Evolutionary conservation across 2,329 filamentous ascomycete genomes (phyloP).

Genomic region (Pyricularia grisea): DNA sequence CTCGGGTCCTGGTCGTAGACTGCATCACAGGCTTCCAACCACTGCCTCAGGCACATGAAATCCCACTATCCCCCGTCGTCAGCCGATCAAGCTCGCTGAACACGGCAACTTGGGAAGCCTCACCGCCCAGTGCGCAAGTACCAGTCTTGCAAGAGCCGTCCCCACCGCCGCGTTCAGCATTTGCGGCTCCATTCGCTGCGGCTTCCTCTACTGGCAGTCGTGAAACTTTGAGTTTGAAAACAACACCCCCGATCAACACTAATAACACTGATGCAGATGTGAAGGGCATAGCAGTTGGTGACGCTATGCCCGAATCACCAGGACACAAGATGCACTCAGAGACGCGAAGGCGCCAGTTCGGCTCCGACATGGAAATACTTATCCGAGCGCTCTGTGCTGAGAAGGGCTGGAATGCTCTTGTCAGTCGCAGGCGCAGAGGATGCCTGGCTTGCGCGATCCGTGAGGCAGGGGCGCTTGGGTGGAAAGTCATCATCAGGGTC

Average conservation of each 20-base stretch:
- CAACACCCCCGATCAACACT: slow-evolving; percentile 17
- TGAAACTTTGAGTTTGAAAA: slow-evolving; percentile 13
- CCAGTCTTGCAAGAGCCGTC: neutral
- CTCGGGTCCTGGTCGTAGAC: slow-evolving; percentile 49
- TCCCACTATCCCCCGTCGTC: slow-evolving; percentile 38
- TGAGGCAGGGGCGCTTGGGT: slow-evolving; percentile 61
- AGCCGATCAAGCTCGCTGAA: slow-evolving; percentile 20
- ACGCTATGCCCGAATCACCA: neutral
- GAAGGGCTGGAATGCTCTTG: slow-evolving; percentile 63
- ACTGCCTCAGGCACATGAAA: slow-evolving; percentile 31
- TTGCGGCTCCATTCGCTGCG: neutral
- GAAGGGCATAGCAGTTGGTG: neutral
- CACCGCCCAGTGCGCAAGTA: slow-evolving; percentile 11
- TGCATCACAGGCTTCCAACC: slow-evolving; percentile 47
- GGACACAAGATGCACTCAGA: slow-evolving; percentile 46
- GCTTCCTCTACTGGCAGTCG: neutral
- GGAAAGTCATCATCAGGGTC: slow-evolving; percentile 57
- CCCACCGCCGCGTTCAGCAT: neutral
- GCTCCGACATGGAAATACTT: slow-evolving; percentile 60
- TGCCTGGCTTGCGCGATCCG: slow-evolving; percentile 67
- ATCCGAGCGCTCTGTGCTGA: slow-evolving; percentile 66
- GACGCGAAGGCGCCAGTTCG: slow-evolving; percentile 46
- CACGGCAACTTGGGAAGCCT: neutral
- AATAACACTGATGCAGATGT: neutral
- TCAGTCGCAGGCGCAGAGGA: slow-evolving; percentile 57